phyloP scores from a whole-genome alignment of 495 filamentous ascomycete species.

The Daldinia decipiens region DNA sequence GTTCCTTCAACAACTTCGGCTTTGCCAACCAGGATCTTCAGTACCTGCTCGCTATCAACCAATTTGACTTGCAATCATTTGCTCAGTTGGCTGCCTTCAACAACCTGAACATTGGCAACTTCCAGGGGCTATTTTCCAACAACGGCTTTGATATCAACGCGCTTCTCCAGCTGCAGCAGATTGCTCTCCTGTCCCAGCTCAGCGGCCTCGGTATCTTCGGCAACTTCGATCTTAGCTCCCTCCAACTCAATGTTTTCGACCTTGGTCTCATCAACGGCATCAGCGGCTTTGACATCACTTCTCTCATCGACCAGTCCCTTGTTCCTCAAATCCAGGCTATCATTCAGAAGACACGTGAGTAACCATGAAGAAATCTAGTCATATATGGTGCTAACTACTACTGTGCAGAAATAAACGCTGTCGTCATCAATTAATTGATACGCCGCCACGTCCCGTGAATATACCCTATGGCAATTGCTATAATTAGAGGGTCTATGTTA shows the following conservation, averaged over 20 bases:
- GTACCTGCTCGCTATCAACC: conserved; percentile 60
- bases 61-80: conserved; percentile 54
- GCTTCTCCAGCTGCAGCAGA: conserved; percentile 57
- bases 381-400: background rate
- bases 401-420: conserved; percentile 33
- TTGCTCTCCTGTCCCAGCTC: conserved; percentile 55
- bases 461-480: conserved; percentile 22
- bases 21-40: conserved; percentile 58
- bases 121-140: conserved; percentile 52
- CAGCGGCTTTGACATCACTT: conserved; percentile 51
- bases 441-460: background rate
- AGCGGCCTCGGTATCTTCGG: conserved; percentile 56
- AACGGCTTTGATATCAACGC: conserved; percentile 52
- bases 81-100: conserved; percentile 53
- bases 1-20: conserved; percentile 53
- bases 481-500: background rate
- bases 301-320: conserved; percentile 52
- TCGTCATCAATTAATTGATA: conserved; percentile 28
- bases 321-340: conserved; percentile 53
- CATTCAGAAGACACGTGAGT: conserved; percentile 47
- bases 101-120: conserved; percentile 54
- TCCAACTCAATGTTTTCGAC: conserved; percentile 54
- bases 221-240: conserved; percentile 55
- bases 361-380: background rate
- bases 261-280: conserved; percentile 54